Evolutionary conservation across 768 basidiomycete genomes (phyloP).

Genomic region (Crassisporium funariophilum): DNA sequence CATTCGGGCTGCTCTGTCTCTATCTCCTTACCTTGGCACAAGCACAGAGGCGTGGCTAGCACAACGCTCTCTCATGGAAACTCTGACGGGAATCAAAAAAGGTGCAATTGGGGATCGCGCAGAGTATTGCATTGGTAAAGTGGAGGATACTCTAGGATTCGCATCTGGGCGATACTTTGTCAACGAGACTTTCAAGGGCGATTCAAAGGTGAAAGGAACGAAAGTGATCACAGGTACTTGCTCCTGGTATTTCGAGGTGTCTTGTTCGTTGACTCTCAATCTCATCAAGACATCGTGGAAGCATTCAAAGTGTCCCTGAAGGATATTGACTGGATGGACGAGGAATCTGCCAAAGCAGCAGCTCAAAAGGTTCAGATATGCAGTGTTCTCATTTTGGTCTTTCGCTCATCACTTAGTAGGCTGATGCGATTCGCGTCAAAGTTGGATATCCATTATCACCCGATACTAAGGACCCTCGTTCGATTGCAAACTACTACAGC

Average conservation of each 20-base stretch:
- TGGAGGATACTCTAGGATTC: constrained; percentile 82
- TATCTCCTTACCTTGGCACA: constrained; percentile 72
- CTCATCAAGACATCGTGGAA: constrained; percentile 65
- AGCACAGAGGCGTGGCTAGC: constrained; percentile 81
- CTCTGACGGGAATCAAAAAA: constrained; percentile 81
- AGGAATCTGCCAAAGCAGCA: constrained; percentile 76
- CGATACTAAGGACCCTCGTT: constrained; percentile 68
- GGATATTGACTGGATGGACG: constrained; percentile 90
- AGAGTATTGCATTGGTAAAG: constrained; percentile 76
- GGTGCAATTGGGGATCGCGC: constrained; percentile 83
- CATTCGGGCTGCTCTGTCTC: constrained; percentile 66
- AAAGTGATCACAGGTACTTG: constrained; percentile 73
- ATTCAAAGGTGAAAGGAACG: constrained; percentile 79
- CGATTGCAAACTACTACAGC: constrained; percentile 75
- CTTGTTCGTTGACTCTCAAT: constrained; percentile 1
- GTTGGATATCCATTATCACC: constrained; percentile 93
- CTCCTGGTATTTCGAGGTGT: background rate
- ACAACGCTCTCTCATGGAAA: constrained; percentile 67
- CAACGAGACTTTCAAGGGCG: constrained; percentile 75
- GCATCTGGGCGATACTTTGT: constrained; percentile 90
- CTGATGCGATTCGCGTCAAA: constrained; percentile 82
- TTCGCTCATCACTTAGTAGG: constrained; percentile 42
- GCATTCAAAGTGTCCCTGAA: constrained; percentile 81
- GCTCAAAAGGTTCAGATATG: constrained; percentile 66
- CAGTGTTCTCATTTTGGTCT: constrained; percentile 1